Conservation (phyloP, 1,284 basidiomycete genomes). For the Hemileia vastatrix region DNA sequence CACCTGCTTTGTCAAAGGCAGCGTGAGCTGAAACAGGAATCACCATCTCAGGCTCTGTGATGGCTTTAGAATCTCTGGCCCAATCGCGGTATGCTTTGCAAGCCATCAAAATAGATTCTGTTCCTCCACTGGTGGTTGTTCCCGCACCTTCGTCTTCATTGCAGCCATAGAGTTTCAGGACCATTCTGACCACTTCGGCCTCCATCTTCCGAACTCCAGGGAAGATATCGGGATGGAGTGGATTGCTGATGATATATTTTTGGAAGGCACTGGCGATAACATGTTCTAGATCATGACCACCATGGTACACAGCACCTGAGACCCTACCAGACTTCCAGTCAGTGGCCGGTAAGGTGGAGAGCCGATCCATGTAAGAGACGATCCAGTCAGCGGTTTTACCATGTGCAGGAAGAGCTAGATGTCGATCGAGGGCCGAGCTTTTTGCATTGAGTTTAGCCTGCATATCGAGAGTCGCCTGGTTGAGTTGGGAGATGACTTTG, state of each 20-base stretch:
- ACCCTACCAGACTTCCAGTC: slow-evolving; percentile 63
- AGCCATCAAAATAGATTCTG: slow-evolving; percentile 90
- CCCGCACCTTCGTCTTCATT: slow-evolving; percentile 68
- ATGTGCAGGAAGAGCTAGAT: slow-evolving; percentile 58
- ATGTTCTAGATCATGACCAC: slow-evolving; percentile 28
- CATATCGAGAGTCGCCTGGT: slow-evolving; percentile 45
- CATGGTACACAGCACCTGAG: slow-evolving; percentile 45
- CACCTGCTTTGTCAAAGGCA: slow-evolving; percentile 85
- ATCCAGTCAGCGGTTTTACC: slow-evolving; percentile 70
- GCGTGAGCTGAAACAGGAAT: slow-evolving; percentile 79
- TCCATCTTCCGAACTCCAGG: slow-evolving; percentile 92
- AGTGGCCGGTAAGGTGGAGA: slow-evolving; percentile 54
- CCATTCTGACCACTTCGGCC: slow-evolving; percentile 91
- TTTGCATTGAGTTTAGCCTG: slow-evolving; percentile 57
- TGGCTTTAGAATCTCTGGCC: slow-evolving; percentile 72
- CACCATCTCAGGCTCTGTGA: slow-evolving; percentile 87
- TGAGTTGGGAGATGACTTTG: slow-evolving; percentile 63
- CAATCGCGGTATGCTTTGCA: slow-evolving; percentile 90
- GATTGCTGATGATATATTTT: slow-evolving; percentile 55
- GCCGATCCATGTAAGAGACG: slow-evolving; percentile 62
- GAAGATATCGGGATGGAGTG: slow-evolving; percentile 90
- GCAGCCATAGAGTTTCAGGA: slow-evolving; percentile 54
- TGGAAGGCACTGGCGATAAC: slow-evolving; percentile 35
- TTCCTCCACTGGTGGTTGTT: slow-evolving; percentile 87
- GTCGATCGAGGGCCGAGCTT: slow-evolving; percentile 54